A percentile compares a stretch with the other conserved stretches of the same genome.
Conservation (phyloP, 2,329 filamentous ascomycete genomes). For the Scedosporium apiospermum region DNA sequence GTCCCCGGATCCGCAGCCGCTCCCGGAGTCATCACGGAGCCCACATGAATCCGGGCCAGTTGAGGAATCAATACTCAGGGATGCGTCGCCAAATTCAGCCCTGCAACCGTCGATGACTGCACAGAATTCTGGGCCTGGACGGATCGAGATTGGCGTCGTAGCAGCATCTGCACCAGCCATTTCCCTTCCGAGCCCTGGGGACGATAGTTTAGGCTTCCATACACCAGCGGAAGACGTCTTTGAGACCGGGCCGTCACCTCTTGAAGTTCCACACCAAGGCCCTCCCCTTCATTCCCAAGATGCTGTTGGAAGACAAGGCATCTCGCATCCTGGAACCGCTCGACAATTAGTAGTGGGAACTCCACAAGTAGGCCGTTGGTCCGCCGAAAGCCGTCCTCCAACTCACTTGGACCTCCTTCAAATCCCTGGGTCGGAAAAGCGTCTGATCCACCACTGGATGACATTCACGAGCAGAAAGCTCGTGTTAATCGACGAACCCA, state of each 20-base stretch:
- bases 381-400: neutral
- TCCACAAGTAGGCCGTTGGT: neutral
- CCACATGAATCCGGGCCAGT: too few species aligned
- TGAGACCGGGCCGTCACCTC: neutral
- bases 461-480: conserved; percentile 16
- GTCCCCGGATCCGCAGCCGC: too few species aligned
- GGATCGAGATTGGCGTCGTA: too few species aligned
- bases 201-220: neutral
- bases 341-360: neutral
- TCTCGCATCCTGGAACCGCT: neutral
- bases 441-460: conserved; percentile 17
- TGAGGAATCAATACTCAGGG: too few species aligned
- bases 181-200: neutral
- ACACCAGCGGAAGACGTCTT: neutral
- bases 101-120: too few species aligned
- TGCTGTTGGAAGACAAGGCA: neutral
- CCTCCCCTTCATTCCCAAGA: neutral
- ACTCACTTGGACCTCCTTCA: conserved; percentile 13
- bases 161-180: neutral
- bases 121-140: too few species aligned
- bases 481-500: conserved; percentile 15
- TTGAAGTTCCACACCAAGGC: neutral
- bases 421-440: conserved; percentile 12
- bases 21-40: too few species aligned
- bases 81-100: too few species aligned